phyloP scores from a whole-genome alignment of 2,329 filamentous ascomycete genomes.

The Huntiella abstrusa region DNA sequence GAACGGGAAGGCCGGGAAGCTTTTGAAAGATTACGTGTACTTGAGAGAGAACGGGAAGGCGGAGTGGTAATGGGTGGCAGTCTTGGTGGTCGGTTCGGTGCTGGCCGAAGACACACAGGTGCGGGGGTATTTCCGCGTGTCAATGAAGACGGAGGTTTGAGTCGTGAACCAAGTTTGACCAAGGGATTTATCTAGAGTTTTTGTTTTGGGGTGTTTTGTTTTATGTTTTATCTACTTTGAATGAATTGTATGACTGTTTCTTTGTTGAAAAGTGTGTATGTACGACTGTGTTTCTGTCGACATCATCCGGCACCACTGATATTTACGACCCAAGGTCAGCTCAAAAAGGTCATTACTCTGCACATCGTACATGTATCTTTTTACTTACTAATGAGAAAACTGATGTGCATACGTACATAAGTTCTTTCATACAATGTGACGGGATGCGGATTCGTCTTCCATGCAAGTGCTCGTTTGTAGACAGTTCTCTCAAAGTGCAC shows the following conservation, averaged over 20 bases:
- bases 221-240: neutral
- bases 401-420: too few relatives aligned
- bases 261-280: neutral
- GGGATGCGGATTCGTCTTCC: too few relatives aligned
- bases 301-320: too few relatives aligned
- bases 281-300: too few relatives aligned
- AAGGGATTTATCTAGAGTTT: conserved; percentile 51
- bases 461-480: too few relatives aligned
- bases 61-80: conserved; percentile 33
- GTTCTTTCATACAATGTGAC: too few relatives aligned
- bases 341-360: too few relatives aligned
- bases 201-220: neutral
- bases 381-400: too few relatives aligned
- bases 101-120: conserved; percentile 21
- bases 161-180: conserved; percentile 46
- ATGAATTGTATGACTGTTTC: neutral
- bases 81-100: conserved; percentile 15
- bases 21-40: conserved; percentile 55
- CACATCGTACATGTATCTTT: too few relatives aligned
- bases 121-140: conserved; percentile 17
- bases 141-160: conserved; percentile 34
- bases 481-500: too few relatives aligned
- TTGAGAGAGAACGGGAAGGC: conserved; percentile 71
- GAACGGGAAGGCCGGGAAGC: conserved; percentile 84
- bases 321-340: too few relatives aligned